A percentile compares a stretch with the other conserved stretches of the same genome.
phyloP scores from a whole-genome alignment of 345 rosid genomes.

The Xanthoceras sorbifolium region DNA sequence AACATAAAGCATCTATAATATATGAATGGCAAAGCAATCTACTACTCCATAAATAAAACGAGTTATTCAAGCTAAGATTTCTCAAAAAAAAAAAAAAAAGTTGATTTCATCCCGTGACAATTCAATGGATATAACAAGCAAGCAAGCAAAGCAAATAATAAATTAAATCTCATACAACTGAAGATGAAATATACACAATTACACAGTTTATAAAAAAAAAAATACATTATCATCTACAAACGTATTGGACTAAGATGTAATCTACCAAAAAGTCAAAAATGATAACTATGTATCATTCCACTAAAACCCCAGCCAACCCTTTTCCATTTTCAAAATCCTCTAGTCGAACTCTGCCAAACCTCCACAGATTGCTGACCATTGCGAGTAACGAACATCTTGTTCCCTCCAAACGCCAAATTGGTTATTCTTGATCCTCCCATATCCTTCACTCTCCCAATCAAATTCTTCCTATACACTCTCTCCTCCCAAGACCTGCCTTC shows the following conservation, averaged over 20 bases:
- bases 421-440: constrained; percentile 62
- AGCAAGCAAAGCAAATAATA: too few species aligned
- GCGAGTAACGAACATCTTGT: constrained; percentile 72
- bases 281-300: not conserved
- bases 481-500: constrained; percentile 42
- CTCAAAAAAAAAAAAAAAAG: too few species aligned
- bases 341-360: constrained; percentile 77
- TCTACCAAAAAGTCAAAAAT: not conserved
- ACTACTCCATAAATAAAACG: too few species aligned
- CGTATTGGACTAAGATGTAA: not conserved
- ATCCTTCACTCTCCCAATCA: constrained; percentile 55
- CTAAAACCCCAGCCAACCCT: not conserved
- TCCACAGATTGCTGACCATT: constrained; percentile 76
- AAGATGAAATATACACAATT: not conserved
- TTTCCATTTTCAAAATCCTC: constrained; percentile 16
- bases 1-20: not conserved
- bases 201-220: not conserved
- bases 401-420: constrained; percentile 77
- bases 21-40: not conserved
- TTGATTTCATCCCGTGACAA: too few species aligned
- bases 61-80: too few species aligned
- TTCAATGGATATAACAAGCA: too few species aligned
- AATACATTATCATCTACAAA: not conserved
- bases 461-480: constrained; percentile 74
- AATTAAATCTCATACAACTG: not conserved